Evolutionary conservation across 306 rosid genomes (phyloP).

Genomic region (Arachis hypogaea): DNA sequence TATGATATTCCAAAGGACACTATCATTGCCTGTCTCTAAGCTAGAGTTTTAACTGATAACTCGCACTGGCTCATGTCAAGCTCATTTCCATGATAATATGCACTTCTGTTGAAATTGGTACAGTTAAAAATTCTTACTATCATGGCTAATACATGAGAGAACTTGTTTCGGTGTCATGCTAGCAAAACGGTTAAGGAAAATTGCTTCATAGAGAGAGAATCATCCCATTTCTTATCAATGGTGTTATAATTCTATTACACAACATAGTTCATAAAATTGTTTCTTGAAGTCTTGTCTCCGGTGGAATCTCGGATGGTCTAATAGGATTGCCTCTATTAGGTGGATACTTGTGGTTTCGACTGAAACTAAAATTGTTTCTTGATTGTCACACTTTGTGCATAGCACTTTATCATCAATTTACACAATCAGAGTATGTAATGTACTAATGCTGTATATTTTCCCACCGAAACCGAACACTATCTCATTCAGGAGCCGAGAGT

Average conservation of each 20-base stretch:
- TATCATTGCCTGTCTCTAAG: not conserved
- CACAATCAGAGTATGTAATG: not conserved
- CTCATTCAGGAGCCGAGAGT: constrained; percentile 82
- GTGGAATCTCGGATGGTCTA: no score
- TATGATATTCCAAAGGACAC: not conserved
- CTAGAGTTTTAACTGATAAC: not conserved
- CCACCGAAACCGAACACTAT: constrained; percentile 30
- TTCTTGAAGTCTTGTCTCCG: no score
- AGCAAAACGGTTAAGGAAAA: not conserved
- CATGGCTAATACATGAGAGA: not conserved
- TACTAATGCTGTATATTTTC: not conserved
- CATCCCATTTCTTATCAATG: not conserved
- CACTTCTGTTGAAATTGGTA: constrained; percentile 9
- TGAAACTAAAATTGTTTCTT: not conserved
- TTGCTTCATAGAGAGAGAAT: not conserved
- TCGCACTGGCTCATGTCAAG: not conserved
- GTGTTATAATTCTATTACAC: not conserved
- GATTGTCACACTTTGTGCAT: not conserved
- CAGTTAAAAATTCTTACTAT: not conserved
- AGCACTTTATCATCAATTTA: not conserved
- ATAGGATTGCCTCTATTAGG: no score
- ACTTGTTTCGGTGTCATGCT: not conserved
- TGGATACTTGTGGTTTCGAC: no score
- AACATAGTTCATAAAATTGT: not conserved
- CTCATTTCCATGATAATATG: not conserved